Evolutionary conservation across 2,329 filamentous ascomycete genomes (phyloP).

Genomic region (Coniochaeta hoffmannii): DNA sequence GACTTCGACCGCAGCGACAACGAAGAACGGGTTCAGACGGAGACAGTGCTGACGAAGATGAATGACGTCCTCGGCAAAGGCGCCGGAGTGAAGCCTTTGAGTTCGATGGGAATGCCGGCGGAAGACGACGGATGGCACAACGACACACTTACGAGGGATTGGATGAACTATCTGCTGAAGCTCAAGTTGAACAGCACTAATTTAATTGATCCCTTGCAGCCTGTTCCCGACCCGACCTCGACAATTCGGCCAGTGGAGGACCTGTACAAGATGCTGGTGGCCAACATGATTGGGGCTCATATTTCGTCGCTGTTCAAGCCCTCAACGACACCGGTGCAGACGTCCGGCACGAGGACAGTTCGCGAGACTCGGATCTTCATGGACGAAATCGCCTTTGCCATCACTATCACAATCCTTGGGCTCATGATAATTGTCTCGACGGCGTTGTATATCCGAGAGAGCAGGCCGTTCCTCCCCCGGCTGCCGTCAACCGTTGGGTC

Average conservation of each 20-base stretch:
- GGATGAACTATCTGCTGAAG: constrained; percentile 38
- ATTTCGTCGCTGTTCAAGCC: constrained; percentile 23
- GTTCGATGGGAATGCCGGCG: constrained; percentile 1
- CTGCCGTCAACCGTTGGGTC: constrained; percentile 45
- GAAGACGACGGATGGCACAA: constrained; percentile 35
- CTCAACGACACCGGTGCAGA: constrained; percentile 7
- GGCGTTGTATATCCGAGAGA: constrained; percentile 31
- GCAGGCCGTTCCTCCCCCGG: constrained; percentile 36
- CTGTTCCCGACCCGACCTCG: constrained; percentile 12
- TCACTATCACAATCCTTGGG: constrained; percentile 33
- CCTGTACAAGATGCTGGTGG: constrained; percentile 19
- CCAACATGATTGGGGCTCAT: constrained; percentile 22
- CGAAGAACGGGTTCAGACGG: constrained; percentile 13
- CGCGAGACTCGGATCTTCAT: constrained; percentile 39
- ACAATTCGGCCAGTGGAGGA: constrained; percentile 12
- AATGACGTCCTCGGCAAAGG: constrained; percentile 5
- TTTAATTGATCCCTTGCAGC: constrained; percentile 22
- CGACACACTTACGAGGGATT: constrained; percentile 33
- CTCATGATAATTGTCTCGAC: constrained; percentile 35
- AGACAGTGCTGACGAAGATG: background rate
- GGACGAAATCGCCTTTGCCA: constrained; percentile 33
- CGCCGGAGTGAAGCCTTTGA: constrained; percentile 7
- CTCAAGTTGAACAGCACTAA: constrained; percentile 17
- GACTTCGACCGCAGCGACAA: constrained; percentile 10
- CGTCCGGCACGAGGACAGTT: background rate